Evolutionary conservation across 2,329 filamentous ascomycete species (phyloP), one percentile per base, ranked within the genome.

Genomic region (Canariomyces notabilis): DNA sequence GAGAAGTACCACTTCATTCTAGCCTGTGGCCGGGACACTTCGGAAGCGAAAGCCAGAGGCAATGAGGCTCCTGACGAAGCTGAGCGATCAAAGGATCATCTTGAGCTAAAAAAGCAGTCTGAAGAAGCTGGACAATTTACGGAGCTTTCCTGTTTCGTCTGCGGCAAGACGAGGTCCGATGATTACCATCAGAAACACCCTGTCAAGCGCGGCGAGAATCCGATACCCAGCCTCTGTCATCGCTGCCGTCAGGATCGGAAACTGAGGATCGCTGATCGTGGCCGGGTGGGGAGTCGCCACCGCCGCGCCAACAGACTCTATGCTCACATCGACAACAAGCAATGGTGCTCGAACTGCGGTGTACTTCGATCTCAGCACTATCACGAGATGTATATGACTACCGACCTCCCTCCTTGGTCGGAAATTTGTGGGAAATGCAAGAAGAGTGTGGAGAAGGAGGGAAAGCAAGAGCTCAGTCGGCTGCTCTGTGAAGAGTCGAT

Each of bases 281-380:
- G 29, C 8, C 20, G 26, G 12, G 12, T 29, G 23, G 34, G 26
- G 7, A 6, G 19, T 5, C 18, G 26, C 34, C 34, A 34, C 5
- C 20, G 37, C 33, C 20, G 22, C 1, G 12, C 11, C 12, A 32
- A 21, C 18, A 18, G n/a, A n/a, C n/a, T 7, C 6, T 31, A 42
- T 11, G 35, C 33, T 16, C 33, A 45, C 9, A 22, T 48, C 21
- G 40, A 46, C 21, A 31, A 42, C 6, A 36, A 33, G 2, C 42
- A 51, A 32, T 53, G 51, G 51, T 53, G 51, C 35, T 4, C 26
- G 20, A 26, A 18, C 34, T 53, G 51, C 42, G 51, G 51, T 36
- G 40, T 21, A 1, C 22, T 51, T 11, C 48, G 51, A 20, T 53
- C 51, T 8, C 42, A 42, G 19, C n/a, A 35, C 21, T 46, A 44